Conservation (phyloP, 140 eudicot genomes). For the Stevia rebaudiana region DNA sequence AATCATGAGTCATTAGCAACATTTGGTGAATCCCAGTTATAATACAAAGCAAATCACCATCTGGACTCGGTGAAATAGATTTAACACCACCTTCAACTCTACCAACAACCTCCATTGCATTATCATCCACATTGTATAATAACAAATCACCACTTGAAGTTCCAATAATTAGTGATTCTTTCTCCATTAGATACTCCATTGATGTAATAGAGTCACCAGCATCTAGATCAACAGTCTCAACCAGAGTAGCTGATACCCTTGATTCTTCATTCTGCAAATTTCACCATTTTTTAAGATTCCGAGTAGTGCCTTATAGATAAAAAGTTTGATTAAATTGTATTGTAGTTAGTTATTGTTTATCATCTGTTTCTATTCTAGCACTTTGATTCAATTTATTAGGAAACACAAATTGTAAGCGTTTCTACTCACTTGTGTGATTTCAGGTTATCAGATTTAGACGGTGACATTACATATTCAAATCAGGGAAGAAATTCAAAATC, state of each 20-base stretch:
- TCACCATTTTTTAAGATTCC: background rate
- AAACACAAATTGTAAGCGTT: no score
- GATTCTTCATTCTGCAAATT: slow-evolving; percentile 48
- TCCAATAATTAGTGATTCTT: slow-evolving; percentile 79
- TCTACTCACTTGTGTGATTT: no score
- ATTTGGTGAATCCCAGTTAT: slow-evolving; percentile 78
- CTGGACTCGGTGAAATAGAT: slow-evolving; percentile 90
- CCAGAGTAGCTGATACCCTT: slow-evolving; percentile 29
- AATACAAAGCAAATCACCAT: slow-evolving; percentile 87
- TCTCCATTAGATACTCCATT: slow-evolving; percentile 91
- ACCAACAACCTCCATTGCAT: slow-evolving; percentile 68
- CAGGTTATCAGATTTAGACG: background rate
- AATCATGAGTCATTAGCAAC: slow-evolving; percentile 86
- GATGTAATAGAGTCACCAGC: slow-evolving; percentile 72
- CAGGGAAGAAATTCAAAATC: background rate
- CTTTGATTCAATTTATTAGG: no score
- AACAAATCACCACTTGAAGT: slow-evolving; percentile 72
- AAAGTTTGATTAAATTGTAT: background rate
- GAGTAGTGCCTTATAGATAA: background rate
- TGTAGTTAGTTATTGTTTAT: background rate
- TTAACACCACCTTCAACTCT: slow-evolving; percentile 85
- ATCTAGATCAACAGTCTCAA: slow-evolving; percentile 59
- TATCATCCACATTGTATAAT: slow-evolving; percentile 56
- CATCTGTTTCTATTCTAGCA: background rate
- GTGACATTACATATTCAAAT: background rate